Conservation (phyloP, 2,329 filamentous ascomycete genomes). For the Fonsecaea nubica region DNA sequence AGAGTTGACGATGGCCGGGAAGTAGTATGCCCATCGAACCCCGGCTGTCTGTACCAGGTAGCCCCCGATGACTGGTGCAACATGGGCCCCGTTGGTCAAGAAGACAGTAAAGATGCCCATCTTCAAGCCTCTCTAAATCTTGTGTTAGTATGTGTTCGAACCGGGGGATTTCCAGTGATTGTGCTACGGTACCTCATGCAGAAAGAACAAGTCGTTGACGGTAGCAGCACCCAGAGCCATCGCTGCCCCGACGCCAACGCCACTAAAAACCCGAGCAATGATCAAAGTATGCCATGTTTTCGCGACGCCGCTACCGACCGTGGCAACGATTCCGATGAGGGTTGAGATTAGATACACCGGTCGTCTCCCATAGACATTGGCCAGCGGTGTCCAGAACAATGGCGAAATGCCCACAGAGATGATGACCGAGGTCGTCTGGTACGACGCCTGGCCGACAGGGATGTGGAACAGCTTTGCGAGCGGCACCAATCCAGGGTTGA, state of each 20-base stretch:
- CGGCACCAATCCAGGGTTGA: slow-evolving; percentile 45
- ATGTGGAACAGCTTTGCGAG: slow-evolving; percentile 42
- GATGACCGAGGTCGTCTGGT: slow-evolving; percentile 46
- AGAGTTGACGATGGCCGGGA: slow-evolving; percentile 16
- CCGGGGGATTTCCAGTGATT: background rate
- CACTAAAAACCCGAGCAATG: slow-evolving; percentile 16
- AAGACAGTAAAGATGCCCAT: slow-evolving; percentile 20
- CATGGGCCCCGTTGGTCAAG: slow-evolving; percentile 23
- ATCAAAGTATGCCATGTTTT: slow-evolving; percentile 19
- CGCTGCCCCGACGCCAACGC: slow-evolving; percentile 16
- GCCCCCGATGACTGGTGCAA: slow-evolving; percentile 19
- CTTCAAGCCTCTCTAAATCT: slow-evolving; percentile 12
- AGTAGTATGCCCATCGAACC: slow-evolving; percentile 9
- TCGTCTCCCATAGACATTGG: slow-evolving; percentile 46
- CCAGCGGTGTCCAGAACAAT: slow-evolving; percentile 41
- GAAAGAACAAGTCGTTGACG: slow-evolving; percentile 23
- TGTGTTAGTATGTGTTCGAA: background rate
- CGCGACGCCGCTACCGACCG: slow-evolving; percentile 28
- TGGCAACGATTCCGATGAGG: slow-evolving; percentile 42
- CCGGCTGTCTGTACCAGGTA: slow-evolving; percentile 11
- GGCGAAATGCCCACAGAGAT: slow-evolving; percentile 42
- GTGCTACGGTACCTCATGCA: slow-evolving; percentile 12
- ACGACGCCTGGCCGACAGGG: slow-evolving; percentile 43
- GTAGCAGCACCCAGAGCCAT: slow-evolving; percentile 27
- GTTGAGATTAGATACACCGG: slow-evolving; percentile 44